phyloP scores from a whole-genome alignment of 331 rosid genomes.

The Malus hybrid region DNA sequence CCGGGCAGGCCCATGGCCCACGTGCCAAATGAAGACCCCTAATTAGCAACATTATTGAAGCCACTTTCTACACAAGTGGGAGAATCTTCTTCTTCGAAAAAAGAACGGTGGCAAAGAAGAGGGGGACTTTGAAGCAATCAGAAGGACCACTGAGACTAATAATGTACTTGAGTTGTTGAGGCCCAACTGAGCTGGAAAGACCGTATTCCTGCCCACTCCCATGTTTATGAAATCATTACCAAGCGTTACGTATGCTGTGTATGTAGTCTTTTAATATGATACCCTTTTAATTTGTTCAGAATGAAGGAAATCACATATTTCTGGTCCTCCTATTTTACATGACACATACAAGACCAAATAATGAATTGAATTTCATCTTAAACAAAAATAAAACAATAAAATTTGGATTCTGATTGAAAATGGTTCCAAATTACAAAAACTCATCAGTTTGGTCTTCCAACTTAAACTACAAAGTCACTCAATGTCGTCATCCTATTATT shows the following conservation, averaged over 20 bases:
- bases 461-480: background rate
- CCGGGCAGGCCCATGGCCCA: too few relatives aligned
- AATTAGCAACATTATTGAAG: background rate
- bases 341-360: background rate
- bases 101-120: background rate
- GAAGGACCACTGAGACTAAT: slow-evolving; percentile 10
- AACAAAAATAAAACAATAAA: background rate
- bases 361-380: background rate
- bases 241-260: background rate
- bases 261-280: background rate
- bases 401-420: too few relatives aligned
- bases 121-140: slow-evolving; percentile 7
- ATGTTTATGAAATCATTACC: background rate
- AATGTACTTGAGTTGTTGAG: slow-evolving; percentile 25
- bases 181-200: slow-evolving; percentile 28
- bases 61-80: background rate
- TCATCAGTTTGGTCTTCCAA: too few relatives aligned
- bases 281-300: background rate
- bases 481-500: background rate
- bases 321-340: background rate
- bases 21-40: background rate
- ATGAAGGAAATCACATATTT: background rate
- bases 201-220: background rate
- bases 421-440: background rate
- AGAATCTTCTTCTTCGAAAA: background rate